Evolutionary conservation across 163 green algal genomes (phyloP), one percentile per base, ranked within the genome.

Genomic region (Chlorella variabilis): DNA sequence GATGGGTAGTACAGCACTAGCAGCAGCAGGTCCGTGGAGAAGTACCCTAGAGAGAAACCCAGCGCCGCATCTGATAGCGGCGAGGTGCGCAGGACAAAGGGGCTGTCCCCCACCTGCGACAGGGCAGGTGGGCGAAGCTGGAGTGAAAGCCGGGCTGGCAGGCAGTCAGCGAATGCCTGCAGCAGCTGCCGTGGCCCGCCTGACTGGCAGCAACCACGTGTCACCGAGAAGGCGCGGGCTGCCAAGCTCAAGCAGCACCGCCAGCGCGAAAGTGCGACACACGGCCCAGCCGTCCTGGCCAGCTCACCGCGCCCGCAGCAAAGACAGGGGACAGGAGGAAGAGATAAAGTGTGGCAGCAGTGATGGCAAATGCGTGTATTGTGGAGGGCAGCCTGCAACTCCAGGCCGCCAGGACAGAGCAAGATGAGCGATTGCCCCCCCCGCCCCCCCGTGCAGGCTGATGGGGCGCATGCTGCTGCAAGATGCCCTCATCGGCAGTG

Each of bases 41-140:
- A 93, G 76, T 91, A 93, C 17, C 89, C 89, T 4, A 90, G 42
- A 0, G 86, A 90, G 29, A 90, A 80, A 31, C 86, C 88, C 27
- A 93, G 79, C 0, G 83, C 81, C 25, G 83, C 83, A 25, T 48
- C 39, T 6, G 58, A 73, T 6, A 73, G 39, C 36, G 58, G 58
- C 9, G 59, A 73, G n/a, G 75, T 81, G 75, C 75, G 58, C 75
- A 81, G 75, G 25, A 81, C 31, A 49, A 73, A 81, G 39, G 75
- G 39, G 20, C 11, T 20, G 41, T 62, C 41, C 17, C 41, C 73
- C 9, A 21, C 21, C 73, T 80, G 73, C 36, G 8, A 25, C 9
- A 23, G 23, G 31, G 29, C 3, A n/a, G 8, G 25, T 48, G 33
- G 17, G 29, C 41, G 5, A 33, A 41, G 2, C 11, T 8, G 29